Evolutionary conservation across 345 rosid genomes (phyloP).

Genomic region (Euphorbia peplus): DNA sequence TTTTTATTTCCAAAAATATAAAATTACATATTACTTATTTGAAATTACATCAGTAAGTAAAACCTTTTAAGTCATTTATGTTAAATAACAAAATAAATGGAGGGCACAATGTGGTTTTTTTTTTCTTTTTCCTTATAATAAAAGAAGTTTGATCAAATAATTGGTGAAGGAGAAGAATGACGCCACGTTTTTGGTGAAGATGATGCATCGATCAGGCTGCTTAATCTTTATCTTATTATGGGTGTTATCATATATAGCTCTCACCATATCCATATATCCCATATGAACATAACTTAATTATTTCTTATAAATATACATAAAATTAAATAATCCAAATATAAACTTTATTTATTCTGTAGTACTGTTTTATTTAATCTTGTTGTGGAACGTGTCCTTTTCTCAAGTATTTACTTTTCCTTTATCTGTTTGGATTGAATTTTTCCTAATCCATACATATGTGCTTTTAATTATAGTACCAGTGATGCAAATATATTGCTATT

Average conservation of each 20-base stretch:
- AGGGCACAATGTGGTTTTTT: not conserved
- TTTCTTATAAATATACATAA: not conserved
- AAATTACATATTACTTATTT: too few relatives aligned
- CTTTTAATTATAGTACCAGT: too few relatives aligned
- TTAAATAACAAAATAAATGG: not conserved
- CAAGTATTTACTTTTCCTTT: not conserved
- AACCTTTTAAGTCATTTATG: too few relatives aligned
- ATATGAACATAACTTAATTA: too few relatives aligned
- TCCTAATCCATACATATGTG: not conserved
- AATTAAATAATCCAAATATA: not conserved
- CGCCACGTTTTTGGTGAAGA: constrained; percentile 18
- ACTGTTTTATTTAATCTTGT: too few relatives aligned
- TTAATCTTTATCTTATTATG: constrained; percentile 10
- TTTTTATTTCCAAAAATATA: too few relatives aligned
- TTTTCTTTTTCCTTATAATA: too few relatives aligned
- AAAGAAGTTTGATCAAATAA: constrained; percentile 23
- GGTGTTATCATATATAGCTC: constrained; percentile 2
- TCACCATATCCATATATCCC: not conserved
- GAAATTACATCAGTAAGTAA: too few relatives aligned
- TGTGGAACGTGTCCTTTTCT: not conserved
- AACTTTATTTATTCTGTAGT: not conserved
- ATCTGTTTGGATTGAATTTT: too few relatives aligned
- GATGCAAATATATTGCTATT: too few relatives aligned
- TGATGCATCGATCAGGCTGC: too few relatives aligned
- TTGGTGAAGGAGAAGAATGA: constrained; percentile 22